Evolutionary conservation across 2,329 filamentous ascomycete genomes (phyloP), one percentile per base, ranked within the genome.

Genomic region (Colletotrichum neosansevieriae): DNA sequence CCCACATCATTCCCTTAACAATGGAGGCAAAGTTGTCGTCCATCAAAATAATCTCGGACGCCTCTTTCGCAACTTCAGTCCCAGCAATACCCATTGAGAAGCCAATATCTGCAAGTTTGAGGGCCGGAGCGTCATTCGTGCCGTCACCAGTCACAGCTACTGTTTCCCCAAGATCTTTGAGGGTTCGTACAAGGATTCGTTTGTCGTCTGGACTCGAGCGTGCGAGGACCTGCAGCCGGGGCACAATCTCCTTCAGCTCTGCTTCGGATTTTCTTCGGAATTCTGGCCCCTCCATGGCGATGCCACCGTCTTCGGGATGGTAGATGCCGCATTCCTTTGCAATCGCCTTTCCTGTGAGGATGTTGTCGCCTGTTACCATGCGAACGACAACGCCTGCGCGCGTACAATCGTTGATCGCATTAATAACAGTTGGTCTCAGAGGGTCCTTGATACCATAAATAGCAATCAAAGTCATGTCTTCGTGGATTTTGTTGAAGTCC

Each of bases 121-220:
- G 79, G 63, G 89, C 89, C 21, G 89, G 87, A 1, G 88, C 89
- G 73, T 91, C 89, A 62, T 91, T 91, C 47, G 88, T 90, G 47
- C 89, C 89, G 71, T 91, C 89, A 70, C 89, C 89, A 44, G 89
- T 91, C 1, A 91, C 88, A 42, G 89, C 89, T 32, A 91, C 89
- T 4, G 87, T 90, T 75, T 90, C 87, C 21, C 89, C 89, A 68
- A 91, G 84, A 56, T 88, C 85, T 73, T 90, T 89, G 1, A 92
- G 81, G 45, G 86, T 83, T 73, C 86, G 87, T 36, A 92, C 90
- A 38, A 92, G 82, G 42, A 87, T 85, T 13, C 88, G 82, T 78
- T 92, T 92, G 72, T 92, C 90, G 70, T 92, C 89, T 0, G 90
- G 90, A 49, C 88, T 91, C 0, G 90, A 91, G 57, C 90, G 85